Percentiles rank a stretch among this genome's conserved stretches.
These are phyloP conservation scores for Suillus occidentalis DNA, from an alignment of 768 basidiomycete genomes.

Conservation along the genomic window DNA sequence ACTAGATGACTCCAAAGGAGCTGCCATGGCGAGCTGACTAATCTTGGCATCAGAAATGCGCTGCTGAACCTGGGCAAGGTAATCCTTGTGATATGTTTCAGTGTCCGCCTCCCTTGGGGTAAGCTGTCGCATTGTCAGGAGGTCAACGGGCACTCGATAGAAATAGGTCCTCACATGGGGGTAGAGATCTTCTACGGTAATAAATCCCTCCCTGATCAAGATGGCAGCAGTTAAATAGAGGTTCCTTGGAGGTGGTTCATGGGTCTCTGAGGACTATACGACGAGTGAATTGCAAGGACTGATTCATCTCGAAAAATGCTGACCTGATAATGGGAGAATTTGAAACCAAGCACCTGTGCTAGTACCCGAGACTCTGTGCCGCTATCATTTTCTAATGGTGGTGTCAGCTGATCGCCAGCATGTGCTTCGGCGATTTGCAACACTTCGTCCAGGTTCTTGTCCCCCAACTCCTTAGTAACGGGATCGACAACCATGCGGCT, in stretches of 20 bases:
- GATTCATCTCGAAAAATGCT: constrained; percentile 17
- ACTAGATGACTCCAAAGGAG: constrained; percentile 62
- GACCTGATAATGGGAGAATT: constrained; percentile 90
- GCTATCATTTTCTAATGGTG: constrained; percentile 14
- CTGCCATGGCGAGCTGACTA: constrained; percentile 83
- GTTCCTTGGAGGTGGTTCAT: constrained; percentile 64
- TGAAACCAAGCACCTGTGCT: constrained; percentile 97
- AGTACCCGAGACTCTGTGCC: constrained; percentile 56
- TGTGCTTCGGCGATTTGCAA: constrained; percentile 50
- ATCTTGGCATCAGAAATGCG: constrained; percentile 67
- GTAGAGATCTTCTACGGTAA: constrained; percentile 85
- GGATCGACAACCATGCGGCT: constrained; percentile 40
- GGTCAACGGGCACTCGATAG: not conserved
- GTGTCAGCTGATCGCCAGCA: constrained; percentile 2
- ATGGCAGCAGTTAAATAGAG: constrained; percentile 84
- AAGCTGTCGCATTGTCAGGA: constrained; percentile 46
- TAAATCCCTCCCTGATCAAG: constrained; percentile 86
- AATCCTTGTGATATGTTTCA: constrained; percentile 63
- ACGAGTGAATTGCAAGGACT: not conserved
- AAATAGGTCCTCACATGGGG: constrained; percentile 67
- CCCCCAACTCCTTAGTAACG: constrained; percentile 44
- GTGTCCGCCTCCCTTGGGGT: constrained; percentile 77
- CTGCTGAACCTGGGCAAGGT: constrained; percentile 59
- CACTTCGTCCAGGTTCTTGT: constrained; percentile 68
- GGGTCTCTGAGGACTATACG: constrained; percentile 53